Evolutionary conservation across 139 green algal genomes (phyloP), one percentile per base, ranked within the genome.

Genomic region (Penium margaritaceum): DNA sequence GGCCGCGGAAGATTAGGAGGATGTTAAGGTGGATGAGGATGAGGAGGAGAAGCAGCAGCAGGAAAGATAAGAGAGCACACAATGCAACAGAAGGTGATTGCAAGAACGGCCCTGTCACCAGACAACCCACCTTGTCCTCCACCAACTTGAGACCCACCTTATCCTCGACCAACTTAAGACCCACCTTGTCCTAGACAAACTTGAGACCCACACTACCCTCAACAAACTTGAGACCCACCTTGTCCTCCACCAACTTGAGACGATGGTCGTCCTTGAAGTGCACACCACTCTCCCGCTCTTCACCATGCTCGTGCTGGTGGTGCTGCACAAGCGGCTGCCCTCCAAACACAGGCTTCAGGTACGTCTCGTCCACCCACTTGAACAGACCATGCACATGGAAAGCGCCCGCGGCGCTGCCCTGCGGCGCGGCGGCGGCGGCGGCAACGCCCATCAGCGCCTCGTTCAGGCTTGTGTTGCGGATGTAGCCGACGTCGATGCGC

Each of bases 341-440:
- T 21, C 70, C 70, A 75, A 77, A 77, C 21, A 77, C 32, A 1
- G 70, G 70, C 29, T 75, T 77, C 64, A 77, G 35, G 36, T 77
- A 77, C 19, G 34, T 75, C 21, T 72, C 9, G 34, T 77, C 70
- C 17, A 77, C 30, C 70, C 70, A 77, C 62, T 75, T 66, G 67
- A 75, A 75, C 34, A 15, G 37, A 21, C 44, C 32, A 17, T 71
- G 63, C 30, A 71, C 17, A n/a, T n/a, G n/a, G n/a, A n/a, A n/a
- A n/a, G n/a, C n/a, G 61, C 61, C 61, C n/a, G 61, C 41, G 37
- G 61, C 24, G 36, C 24, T n/a, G 0, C 1, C 61, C 33, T 71
- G 63, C 63, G 58, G n/a, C 24, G 29, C 29, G n/a, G n/a, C n/a
- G n/a, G n/a, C n/a, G 46, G 21, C 46, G 21, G 46, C 21, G 21